phyloP scores from a whole-genome alignment of 1,284 basidiomycete genomes.

The Phellopilus nigrolimitatus region DNA sequence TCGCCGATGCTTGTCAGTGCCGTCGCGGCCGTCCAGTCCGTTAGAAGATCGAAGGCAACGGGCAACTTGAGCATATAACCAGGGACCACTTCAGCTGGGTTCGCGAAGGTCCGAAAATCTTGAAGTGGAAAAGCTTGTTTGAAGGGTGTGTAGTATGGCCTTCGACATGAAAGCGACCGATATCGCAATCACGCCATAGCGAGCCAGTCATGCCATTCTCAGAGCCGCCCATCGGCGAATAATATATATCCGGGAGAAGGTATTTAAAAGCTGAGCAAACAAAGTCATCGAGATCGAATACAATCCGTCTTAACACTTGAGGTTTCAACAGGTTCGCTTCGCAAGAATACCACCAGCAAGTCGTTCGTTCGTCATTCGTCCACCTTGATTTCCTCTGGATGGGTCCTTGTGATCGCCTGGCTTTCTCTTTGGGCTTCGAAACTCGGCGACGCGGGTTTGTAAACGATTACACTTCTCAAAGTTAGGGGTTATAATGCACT shows the following conservation, averaged over 20 bases:
- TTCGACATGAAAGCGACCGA: conserved; percentile 1
- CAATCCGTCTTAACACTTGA: no score
- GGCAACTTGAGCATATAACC: conserved; percentile 8
- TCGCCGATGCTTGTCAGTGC: background rate
- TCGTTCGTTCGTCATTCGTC: no score
- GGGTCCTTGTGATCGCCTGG: no score
- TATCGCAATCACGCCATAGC: conserved; percentile 1
- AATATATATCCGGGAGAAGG: background rate
- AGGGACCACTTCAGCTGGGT: background rate
- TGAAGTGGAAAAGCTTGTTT: background rate
- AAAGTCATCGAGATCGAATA: background rate
- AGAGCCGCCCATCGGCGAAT: background rate
- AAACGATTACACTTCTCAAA: no score
- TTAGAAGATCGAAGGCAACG: conserved; percentile 3
- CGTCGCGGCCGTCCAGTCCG: conserved; percentile 2
- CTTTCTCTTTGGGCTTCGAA: no score
- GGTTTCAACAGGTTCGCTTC: no score
- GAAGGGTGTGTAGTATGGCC: no score
- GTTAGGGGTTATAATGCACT: no score
- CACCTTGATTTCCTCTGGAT: no score
- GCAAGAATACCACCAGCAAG: no score
- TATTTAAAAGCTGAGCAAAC: background rate
- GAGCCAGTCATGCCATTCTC: background rate
- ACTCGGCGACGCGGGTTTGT: no score
- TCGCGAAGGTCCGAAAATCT: background rate